phyloP scores from a whole-genome alignment of 768 basidiomycete genomes.

The Boletus rubroflammeus region DNA sequence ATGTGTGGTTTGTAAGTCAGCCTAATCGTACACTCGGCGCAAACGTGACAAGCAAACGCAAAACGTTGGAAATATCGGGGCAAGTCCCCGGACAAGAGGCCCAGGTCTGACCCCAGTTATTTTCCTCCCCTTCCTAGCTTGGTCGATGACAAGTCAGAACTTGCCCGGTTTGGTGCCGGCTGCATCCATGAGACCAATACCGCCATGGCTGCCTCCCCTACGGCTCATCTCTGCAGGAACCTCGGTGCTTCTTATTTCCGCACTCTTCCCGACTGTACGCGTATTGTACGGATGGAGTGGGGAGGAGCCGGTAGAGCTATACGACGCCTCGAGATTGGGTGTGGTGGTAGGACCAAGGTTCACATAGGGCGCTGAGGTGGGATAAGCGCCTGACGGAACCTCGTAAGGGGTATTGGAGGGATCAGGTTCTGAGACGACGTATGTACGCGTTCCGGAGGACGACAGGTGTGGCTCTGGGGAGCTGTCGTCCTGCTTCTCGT shows the following conservation, averaged over 20 bases:
- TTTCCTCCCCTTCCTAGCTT: slow-evolving; percentile 48
- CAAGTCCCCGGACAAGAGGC: background rate
- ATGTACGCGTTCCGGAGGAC: slow-evolving; percentile 51
- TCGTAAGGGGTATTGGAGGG: slow-evolving; percentile 55
- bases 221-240: slow-evolving; percentile 47
- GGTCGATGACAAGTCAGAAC: slow-evolving; percentile 44
- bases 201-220: slow-evolving; percentile 37
- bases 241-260: slow-evolving; percentile 39
- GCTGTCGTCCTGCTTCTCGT: slow-evolving; percentile 61
- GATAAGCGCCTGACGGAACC: slow-evolving; percentile 71
- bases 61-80: background rate
- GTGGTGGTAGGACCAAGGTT: slow-evolving; percentile 41
- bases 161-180: slow-evolving; percentile 35
- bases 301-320: slow-evolving; percentile 45
- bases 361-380: slow-evolving; percentile 46
- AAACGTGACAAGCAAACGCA: slow-evolving; percentile 9
- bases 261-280: slow-evolving; percentile 41
- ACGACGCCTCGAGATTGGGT: slow-evolving; percentile 35
- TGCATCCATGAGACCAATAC: slow-evolving; percentile 42
- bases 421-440: slow-evolving; percentile 74
- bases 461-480: slow-evolving; percentile 46
- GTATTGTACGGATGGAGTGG: slow-evolving; percentile 40
- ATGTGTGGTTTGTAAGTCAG: background rate
- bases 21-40: slow-evolving; percentile 26
- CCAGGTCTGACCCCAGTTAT: slow-evolving; percentile 15